These are phyloP conservation scores for Bisporella sp. DNA, from an alignment of 2,329 filamentous ascomycete genomes.

Conservation along the genomic window DNA sequence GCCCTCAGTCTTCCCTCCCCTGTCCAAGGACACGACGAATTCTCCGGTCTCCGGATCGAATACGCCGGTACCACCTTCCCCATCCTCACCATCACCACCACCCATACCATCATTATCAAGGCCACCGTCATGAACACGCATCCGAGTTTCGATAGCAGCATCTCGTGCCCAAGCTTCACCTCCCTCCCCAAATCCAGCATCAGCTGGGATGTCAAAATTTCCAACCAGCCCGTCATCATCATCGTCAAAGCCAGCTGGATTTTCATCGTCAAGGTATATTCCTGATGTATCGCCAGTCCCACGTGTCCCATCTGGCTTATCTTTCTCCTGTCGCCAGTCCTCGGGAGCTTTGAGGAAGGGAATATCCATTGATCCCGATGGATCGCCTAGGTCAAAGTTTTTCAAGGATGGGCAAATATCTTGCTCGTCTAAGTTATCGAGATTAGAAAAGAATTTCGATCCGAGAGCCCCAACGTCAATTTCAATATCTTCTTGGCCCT, in stretches of 20 bases:
- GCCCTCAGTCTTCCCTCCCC: slow-evolving; percentile 54
- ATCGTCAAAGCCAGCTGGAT: slow-evolving; percentile 73
- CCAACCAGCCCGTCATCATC: slow-evolving; percentile 66
- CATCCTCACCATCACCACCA: slow-evolving; percentile 41
- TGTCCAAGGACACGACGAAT: slow-evolving; percentile 74
- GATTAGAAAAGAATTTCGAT: slow-evolving; percentile 77
- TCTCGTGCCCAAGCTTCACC: slow-evolving; percentile 94
- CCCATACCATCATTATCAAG: slow-evolving; percentile 46
- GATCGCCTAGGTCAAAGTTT: slow-evolving; percentile 83
- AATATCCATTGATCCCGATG: slow-evolving; percentile 78
- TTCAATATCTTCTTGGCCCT: slow-evolving; percentile 54
- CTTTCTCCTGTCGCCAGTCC: slow-evolving; percentile 69
- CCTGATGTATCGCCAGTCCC: slow-evolving; percentile 64
- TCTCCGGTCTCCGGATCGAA: slow-evolving; percentile 62
- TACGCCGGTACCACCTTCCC: slow-evolving; percentile 45
- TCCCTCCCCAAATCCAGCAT: slow-evolving; percentile 88
- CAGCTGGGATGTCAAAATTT: slow-evolving; percentile 58
- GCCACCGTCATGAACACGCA: slow-evolving; percentile 66
- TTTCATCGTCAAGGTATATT: slow-evolving; percentile 81
- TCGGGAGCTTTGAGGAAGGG: slow-evolving; percentile 87
- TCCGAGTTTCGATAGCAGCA: slow-evolving; percentile 78
- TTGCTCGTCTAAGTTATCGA: slow-evolving; percentile 69
- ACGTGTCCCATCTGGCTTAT: slow-evolving; percentile 43
- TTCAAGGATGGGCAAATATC: slow-evolving; percentile 95
- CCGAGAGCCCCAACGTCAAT: slow-evolving; percentile 74